Base-by-base conservation (phyloP, 768 basidiomycete genomes). In the Lanmaoa rubissima region DNA sequence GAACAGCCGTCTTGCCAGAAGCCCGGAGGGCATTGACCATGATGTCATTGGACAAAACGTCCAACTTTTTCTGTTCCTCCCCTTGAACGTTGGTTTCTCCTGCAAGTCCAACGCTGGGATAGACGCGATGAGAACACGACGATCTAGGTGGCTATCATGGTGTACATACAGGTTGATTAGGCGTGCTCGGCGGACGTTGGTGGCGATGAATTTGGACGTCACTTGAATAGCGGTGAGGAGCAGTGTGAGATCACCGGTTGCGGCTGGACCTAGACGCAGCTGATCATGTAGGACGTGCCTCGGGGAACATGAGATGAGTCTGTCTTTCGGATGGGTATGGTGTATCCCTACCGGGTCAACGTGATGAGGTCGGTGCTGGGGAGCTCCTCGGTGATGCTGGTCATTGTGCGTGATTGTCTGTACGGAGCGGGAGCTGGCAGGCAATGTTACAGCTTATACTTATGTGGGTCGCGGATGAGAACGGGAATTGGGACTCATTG, bases 31-130 rank as follows among this genome's bases (percentile, higher is more conserved):
- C 88, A 68, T 98, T 98, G 66, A 98, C 83, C 97, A 99, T 98
- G 81, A 99, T 99, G 72, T 99, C 95, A 72, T 99, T 98, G 14
- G 94, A 90, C 34, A 97, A 79, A n/a, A 97, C 88, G 68, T 97
- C 95, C 51, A 99, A 82, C 76, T 99, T 99, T 82, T 99, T 99
- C 81, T 99, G 97, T 69, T 98, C 97, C 73, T 98, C 97, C 21
- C 97, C 97, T 74, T 95, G 93, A 9, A 95, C 88, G 69, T 99
- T 99, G 28, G 91, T 91, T 69, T 95, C 94, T 16, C 97, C 97
- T 16, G 97, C 97, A 21, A 96, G 81, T 34, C 97, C 97, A 62
- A 99, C 89, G n/a, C 94, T 96, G 67, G 48, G 32, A 34, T n/a
- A 26, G 49, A 38, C 19, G 41, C 4, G 40, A 46, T 57, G 21